Conservation (phyloP, 140 eudicot genomes). For the Flaveria floridana region DNA sequence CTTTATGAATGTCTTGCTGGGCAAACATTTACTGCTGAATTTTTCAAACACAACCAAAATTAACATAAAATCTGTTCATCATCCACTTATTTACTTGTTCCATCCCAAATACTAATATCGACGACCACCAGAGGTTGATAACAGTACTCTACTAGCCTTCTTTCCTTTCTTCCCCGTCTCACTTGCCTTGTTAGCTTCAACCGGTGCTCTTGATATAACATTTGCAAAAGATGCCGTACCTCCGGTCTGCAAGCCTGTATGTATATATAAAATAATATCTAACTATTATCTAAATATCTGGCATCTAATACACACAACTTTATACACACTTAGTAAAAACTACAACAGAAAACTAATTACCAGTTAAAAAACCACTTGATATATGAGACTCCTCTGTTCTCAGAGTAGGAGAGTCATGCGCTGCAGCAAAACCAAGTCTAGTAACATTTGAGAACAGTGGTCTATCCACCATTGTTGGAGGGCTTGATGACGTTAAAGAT, state of each 20-base stretch:
- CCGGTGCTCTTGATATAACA: slow-evolving; percentile 57
- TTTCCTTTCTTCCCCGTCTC: slow-evolving; percentile 76
- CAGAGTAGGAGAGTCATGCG: slow-evolving; percentile 64
- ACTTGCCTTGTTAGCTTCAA: slow-evolving; percentile 45
- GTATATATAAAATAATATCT: too few relatives aligned
- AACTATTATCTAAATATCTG: neutral
- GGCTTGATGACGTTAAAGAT: slow-evolving; percentile 55
- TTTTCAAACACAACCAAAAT: neutral
- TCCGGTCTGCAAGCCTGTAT: slow-evolving; percentile 31
- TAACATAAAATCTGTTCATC: neutral
- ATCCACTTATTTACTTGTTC: neutral
- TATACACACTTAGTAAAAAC: neutral
- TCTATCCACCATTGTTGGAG: slow-evolving; percentile 57
- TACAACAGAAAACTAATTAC: slow-evolving; percentile 20
- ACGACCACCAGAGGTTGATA: slow-evolving; percentile 85
- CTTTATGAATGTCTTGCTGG: neutral
- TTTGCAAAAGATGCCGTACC: slow-evolving; percentile 69
- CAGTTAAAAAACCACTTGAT: slow-evolving; percentile 40
- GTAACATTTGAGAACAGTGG: slow-evolving; percentile 81
- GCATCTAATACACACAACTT: neutral
- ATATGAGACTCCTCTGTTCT: slow-evolving; percentile 40
- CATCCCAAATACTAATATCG: slow-evolving; percentile 43
- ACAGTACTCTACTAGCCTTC: slow-evolving; percentile 65
- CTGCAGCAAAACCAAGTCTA: slow-evolving; percentile 93
- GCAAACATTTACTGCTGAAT: neutral